phyloP scores from a whole-genome alignment of 2,329 filamentous ascomycete species.

The Setomelanomma holmii region DNA sequence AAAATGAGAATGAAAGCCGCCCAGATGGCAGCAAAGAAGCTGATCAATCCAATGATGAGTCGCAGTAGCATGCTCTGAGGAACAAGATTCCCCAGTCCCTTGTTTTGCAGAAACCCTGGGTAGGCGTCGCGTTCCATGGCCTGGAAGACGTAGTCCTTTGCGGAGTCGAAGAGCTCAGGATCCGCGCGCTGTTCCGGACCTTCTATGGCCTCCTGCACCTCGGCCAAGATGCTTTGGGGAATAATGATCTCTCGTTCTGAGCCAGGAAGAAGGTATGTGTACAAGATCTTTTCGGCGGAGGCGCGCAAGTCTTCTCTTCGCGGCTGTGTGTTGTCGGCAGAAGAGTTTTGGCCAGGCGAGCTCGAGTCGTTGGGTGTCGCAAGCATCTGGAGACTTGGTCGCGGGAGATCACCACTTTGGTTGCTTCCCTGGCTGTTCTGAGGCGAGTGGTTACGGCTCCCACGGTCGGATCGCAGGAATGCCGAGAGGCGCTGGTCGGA shows the following conservation, averaged over 20 bases:
- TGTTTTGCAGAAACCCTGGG: slow-evolving; percentile 91
- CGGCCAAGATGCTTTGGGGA: slow-evolving; percentile 82
- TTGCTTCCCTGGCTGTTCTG: slow-evolving; percentile 59
- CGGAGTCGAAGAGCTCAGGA: slow-evolving; percentile 94
- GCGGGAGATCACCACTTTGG: slow-evolving; percentile 61
- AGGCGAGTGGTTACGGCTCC: slow-evolving; percentile 54
- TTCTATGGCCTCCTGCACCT: slow-evolving; percentile 88
- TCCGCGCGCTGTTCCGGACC: slow-evolving; percentile 85
- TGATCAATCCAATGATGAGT: slow-evolving; percentile 81
- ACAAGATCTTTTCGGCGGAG: slow-evolving; percentile 98
- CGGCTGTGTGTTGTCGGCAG: slow-evolving; percentile 39
- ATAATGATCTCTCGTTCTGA: slow-evolving; percentile 96
- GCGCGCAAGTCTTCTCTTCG: slow-evolving; percentile 81
- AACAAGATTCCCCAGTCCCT: slow-evolving; percentile 94
- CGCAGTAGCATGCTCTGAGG: slow-evolving; percentile 87
- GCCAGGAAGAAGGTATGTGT: slow-evolving; percentile 93
- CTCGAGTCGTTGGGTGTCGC: slow-evolving; percentile 66
- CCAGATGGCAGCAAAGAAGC: slow-evolving; percentile 94
- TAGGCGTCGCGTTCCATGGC: slow-evolving; percentile 99
- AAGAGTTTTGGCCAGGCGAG: slow-evolving; percentile 59
- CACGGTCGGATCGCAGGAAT: slow-evolving; percentile 72
- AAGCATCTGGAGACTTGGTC: slow-evolving; percentile 68
- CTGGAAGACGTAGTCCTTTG: slow-evolving; percentile 99
- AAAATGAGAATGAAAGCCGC: slow-evolving; percentile 92
- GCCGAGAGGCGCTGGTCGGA: slow-evolving; percentile 91